Conservation (phyloP, 1,139 yeast species). For the Yamadazyma siamensis region DNA sequence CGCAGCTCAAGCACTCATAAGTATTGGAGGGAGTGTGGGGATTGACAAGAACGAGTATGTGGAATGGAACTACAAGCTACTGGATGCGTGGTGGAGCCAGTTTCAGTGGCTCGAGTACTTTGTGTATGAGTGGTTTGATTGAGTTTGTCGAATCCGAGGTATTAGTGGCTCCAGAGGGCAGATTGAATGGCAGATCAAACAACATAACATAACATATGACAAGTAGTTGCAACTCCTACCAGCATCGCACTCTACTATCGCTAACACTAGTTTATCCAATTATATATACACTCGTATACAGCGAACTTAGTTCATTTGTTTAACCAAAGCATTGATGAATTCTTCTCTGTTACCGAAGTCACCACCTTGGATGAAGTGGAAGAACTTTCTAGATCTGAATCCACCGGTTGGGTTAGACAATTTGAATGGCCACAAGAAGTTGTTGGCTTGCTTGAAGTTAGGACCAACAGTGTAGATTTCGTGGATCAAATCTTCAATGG, state of each 20-base stretch:
- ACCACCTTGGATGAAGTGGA: constrained; percentile 99
- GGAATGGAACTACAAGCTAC: not conserved
- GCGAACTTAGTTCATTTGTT: constrained; percentile 80
- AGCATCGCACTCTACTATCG: no score
- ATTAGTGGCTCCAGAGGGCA: no score
- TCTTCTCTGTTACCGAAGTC: constrained; percentile 99
- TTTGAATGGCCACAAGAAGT: constrained; percentile 99
- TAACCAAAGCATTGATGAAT: constrained; percentile 95
- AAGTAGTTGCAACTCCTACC: no score
- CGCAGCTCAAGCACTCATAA: constrained; percentile 13
- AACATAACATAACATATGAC: no score
- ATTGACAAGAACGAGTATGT: no score
- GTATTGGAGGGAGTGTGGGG: not conserved
- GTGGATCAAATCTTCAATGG: constrained; percentile 97
- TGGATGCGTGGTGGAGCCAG: constrained; percentile 34
- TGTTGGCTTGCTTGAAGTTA: constrained; percentile 99
- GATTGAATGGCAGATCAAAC: no score
- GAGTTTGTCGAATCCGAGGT: no score
- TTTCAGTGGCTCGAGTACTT: constrained; percentile 30
- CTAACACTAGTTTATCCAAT: no score
- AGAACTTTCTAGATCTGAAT: constrained; percentile 99
- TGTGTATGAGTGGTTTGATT: constrained; percentile 24
- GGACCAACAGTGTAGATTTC: constrained; percentile 99
- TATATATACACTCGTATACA: no score
- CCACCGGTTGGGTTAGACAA: constrained; percentile 99